Evolutionary conservation across 306 rosid genomes (phyloP).

Genomic region (Sicyos baderoa): DNA sequence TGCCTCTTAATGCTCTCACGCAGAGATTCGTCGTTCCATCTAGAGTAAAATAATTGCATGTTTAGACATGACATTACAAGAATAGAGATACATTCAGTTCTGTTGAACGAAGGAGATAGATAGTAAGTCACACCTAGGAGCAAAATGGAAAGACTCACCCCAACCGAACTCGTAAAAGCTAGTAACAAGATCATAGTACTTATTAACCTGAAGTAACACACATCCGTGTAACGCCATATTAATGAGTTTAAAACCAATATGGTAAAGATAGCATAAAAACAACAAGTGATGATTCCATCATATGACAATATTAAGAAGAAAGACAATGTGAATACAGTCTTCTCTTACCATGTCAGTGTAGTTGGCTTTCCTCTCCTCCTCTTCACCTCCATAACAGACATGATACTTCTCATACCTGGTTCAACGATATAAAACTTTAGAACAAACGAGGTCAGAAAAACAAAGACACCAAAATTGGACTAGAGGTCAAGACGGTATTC

Average conservation of each 20-base stretch:
- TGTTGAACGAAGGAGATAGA: not conserved
- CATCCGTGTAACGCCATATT: not conserved
- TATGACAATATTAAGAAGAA: not conserved
- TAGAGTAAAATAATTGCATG: slow-evolving; percentile 22
- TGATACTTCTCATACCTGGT: slow-evolving; percentile 96
- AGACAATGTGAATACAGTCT: slow-evolving; percentile 14
- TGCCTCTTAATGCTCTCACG: slow-evolving; percentile 88
- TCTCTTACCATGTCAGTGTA: slow-evolving; percentile 79
- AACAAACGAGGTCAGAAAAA: not conserved
- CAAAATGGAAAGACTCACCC: slow-evolving; percentile 94
- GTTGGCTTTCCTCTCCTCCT: slow-evolving; percentile 76
- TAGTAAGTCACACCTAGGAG: slow-evolving; percentile 45
- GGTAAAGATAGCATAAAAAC: not conserved
- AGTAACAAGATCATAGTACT: slow-evolving; percentile 89
- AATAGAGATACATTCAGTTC: not conserved
- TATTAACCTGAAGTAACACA: slow-evolving; percentile 65
- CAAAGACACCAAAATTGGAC: not conserved
- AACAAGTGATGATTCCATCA: not conserved
- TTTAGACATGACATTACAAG: not conserved
- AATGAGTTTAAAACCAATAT: not conserved
- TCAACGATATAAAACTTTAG: slow-evolving; percentile 20
- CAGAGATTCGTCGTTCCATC: slow-evolving; percentile 89
- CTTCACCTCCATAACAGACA: slow-evolving; percentile 68
- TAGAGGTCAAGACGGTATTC: no score
- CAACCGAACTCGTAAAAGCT: slow-evolving; percentile 97